Conservation (phyloP, 2,329 filamentous ascomycete species). For the Curvularia spicifera region DNA sequence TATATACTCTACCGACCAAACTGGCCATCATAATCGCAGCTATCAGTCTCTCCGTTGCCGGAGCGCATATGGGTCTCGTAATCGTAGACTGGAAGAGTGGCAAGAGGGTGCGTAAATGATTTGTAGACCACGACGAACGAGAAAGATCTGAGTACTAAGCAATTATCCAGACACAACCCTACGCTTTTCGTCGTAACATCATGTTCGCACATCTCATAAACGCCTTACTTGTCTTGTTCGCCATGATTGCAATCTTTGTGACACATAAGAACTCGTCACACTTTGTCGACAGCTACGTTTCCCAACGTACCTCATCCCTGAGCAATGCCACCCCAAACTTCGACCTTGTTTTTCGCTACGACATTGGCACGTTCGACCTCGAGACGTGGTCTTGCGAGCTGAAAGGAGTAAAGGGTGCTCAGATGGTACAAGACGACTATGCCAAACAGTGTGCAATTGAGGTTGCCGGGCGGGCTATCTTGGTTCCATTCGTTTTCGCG, state of each 20-base stretch:
- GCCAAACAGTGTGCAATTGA: conserved; percentile 38
- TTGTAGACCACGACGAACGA: neutral
- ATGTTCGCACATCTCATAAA: conserved; percentile 44
- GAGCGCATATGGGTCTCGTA: conserved; percentile 33
- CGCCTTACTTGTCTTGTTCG: conserved; percentile 38
- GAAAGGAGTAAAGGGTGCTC: conserved; percentile 26
- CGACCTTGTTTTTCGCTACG: conserved; percentile 34
- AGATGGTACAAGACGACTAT: conserved; percentile 40
- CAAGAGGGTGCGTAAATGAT: conserved; percentile 27
- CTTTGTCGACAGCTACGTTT: conserved; percentile 37
- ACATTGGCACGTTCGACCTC: conserved; percentile 45
- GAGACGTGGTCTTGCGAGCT: conserved; percentile 47
- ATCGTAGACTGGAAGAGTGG: conserved; percentile 35
- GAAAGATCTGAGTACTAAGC: neutral
- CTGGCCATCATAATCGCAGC: conserved; percentile 34
- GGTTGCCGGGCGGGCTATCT: conserved; percentile 35
- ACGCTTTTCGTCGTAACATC: conserved; percentile 44
- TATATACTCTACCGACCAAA: conserved; percentile 39
- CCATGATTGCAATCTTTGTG: conserved; percentile 39
- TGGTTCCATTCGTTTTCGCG: conserved; percentile 40
- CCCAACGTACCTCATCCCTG: conserved; percentile 27
- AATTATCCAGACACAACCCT: conserved; percentile 34
- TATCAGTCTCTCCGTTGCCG: conserved; percentile 30
- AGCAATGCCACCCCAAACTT: conserved; percentile 19
- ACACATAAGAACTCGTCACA: conserved; percentile 41